Base-by-base conservation (phyloP, 176 grass and related monocot genomes). In the Triticum timopheevii region DNA sequence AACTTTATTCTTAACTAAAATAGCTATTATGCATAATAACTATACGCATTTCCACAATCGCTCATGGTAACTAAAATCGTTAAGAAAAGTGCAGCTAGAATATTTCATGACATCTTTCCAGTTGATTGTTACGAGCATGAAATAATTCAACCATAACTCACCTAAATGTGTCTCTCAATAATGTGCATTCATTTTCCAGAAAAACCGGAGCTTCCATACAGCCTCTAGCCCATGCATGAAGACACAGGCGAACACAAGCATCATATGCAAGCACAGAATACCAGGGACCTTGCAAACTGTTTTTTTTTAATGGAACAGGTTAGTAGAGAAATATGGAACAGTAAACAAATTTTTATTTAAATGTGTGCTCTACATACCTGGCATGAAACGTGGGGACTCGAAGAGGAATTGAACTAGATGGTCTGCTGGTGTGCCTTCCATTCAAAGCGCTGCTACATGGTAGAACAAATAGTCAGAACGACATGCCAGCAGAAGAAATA, bases 241-340 rank as follows among this genome's bases (percentile, higher is more conserved):
- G 94, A 86, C 97, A 96, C 52, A 99, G 68, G 49, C 97, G 92
- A 78, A 99, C 88, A 42, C 97, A 99, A 25, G 97, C 97, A 93
- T 99, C 97, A 85, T 99, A 99, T 45, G 97, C 97, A 90, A 99
- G 92, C 45, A 99, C 93, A 80, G 97, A 99, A 87, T 94, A 92
- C 97, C 97, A 99, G 39, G 94, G 97, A 6, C 97, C 97, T 90
- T 99, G 97, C 61, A 82, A 91, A 87, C 97, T 99, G 65, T 80
- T 83, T 68, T 86, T 86, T 11, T 93, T 88, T 5, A 36, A 83
- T 85, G 45, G 7, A 83, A 70, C 25, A 38, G 28, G 66, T 87
- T 77, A 89, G 56, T 89, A 78, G 73, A 49, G 22, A 79, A 77
- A 83, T 44, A 88, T 67, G 61, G 67, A 73, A 47, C 22, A 56